Evolutionary conservation across 2,329 filamentous ascomycete species (phyloP), one percentile per base, ranked within the genome.

Genomic region (Aspergillus terreus): DNA sequence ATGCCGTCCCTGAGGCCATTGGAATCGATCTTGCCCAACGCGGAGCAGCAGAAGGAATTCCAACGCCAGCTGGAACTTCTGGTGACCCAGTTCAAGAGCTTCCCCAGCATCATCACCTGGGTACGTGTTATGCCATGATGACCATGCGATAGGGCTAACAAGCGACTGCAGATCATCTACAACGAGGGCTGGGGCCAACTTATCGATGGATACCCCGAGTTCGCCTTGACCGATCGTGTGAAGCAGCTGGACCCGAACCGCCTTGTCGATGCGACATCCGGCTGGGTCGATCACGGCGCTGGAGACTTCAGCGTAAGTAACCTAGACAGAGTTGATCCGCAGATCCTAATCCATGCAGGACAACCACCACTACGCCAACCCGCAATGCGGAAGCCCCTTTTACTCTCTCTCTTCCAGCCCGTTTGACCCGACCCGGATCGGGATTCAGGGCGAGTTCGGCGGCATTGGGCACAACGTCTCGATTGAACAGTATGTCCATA

Each of bases 181-280:
- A 88, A 88, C 62, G 85, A 88, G 64, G 85, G 84, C 41, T 88
- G 85, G 85, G 85, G 82, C 2, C 85, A 88, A 60, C 68, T 80
- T 2, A 74, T 63, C 2, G 59, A 73, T 0, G 65, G 68, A 0
- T 77, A 76, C 56, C 82, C 83, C 0, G 85, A 88, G 55, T 77
- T 78, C 12, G 70, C 64, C 4, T 70, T 89, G 11, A 81, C 82
- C 0, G 72, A 80, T 1, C 64, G 77, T 0, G 77, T 88, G 2
- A 76, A 75, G 42, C 58, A 71, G 1, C 67, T 86, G 2, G 86
- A 90, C 58, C 80, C 84, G 0, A 85, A 83, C 0, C 73, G 86
- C 21, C 75, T 89, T 7, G 72, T 90, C 36, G 77, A 87, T 64
- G 73, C 84, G 1, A 81, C 79, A 0, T 82, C 77, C 0, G 86